Evolutionary conservation across 352 stramenopile species (phyloP), one percentile per base, ranked within the genome.

Genomic region (Pythium dissimile): DNA sequence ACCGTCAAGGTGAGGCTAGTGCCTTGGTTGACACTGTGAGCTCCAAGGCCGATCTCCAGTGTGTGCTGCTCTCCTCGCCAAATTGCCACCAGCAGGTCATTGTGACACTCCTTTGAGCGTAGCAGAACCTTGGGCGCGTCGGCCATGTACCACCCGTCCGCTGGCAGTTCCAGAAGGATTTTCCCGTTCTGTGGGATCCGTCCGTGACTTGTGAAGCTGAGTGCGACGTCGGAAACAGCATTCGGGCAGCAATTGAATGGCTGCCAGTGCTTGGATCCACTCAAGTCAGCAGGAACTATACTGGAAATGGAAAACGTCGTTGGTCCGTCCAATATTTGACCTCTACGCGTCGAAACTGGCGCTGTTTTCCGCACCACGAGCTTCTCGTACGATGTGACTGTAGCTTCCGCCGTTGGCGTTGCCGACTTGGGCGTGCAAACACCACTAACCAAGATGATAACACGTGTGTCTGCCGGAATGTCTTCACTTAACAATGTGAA

Each of bases 321-420:
- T 0, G 77, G 79, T 0, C 82, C 79, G 26, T 89, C 77, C 41
- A 92, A 66, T 28, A 87, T 69, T 49, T 92, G 77, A 5, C 82
- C 77, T 31, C 82, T 75, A 8, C 79, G 75, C 3, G 66, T 86
- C 20, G 79, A 89, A 4, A 60, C 31, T 2, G 77, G 79, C 5
- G 84, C 67, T 0, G 77, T 89, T 12, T 56, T 67, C 20, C 82
- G 75, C 21, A 73, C 38, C 7, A 84, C 61, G 18, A 86, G 57
- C 50, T 87, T 89, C 57, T 89, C 77, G 28, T 76, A 89, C 37
- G 67, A 73, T 2, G 77, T 89, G 35, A 88, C 71, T 10, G 74
- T 69, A 1, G 64, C 64, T 39, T 89, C 73, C 2, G 58, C 64
- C 11, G 72, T 63, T 5, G 77, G 66, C 1, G 75, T 89, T 8